Evolutionary conservation across 768 basidiomycete genomes (phyloP).

Genomic region (Obba rivulosa): DNA sequence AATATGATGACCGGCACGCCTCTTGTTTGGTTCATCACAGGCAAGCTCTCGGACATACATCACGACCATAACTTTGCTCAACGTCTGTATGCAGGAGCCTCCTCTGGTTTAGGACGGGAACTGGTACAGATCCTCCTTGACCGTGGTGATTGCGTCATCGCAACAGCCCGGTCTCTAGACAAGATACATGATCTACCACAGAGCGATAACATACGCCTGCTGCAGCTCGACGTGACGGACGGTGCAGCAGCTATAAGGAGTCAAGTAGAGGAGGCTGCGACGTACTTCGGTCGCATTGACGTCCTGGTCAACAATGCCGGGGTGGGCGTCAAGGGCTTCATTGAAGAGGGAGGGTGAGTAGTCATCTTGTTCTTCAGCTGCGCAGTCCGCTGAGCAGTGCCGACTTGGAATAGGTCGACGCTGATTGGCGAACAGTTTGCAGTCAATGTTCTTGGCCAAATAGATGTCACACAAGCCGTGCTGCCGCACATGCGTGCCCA

Average conservation of each 20-base stretch:
- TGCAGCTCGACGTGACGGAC: slow-evolving; percentile 37
- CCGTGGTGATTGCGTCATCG: slow-evolving; percentile 20
- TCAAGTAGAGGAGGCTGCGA: slow-evolving; percentile 27
- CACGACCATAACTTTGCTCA: too few relatives aligned
- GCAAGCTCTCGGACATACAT: too few relatives aligned
- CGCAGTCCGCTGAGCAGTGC: background rate
- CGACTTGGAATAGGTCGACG: slow-evolving; percentile 15
- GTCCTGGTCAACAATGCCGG: slow-evolving; percentile 67
- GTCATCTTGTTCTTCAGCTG: background rate
- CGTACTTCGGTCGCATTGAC: slow-evolving; percentile 36
- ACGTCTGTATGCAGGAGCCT: background rate
- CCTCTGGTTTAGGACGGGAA: slow-evolving; percentile 2
- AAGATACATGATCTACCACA: slow-evolving; percentile 2
- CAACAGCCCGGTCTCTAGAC: slow-evolving; percentile 2
- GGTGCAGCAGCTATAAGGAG: slow-evolving; percentile 32
- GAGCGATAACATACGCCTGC: slow-evolving; percentile 29
- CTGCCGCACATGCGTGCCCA: slow-evolving; percentile 32
- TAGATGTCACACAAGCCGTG: slow-evolving; percentile 36
- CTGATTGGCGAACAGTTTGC: slow-evolving; percentile 27
- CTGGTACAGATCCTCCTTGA: slow-evolving; percentile 8
- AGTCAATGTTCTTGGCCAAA: slow-evolving; percentile 34
- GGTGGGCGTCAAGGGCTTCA: slow-evolving; percentile 35
- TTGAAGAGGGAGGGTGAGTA: slow-evolving; percentile 47
- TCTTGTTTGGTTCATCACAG: too few relatives aligned
- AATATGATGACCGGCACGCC: too few relatives aligned